A percentile compares a stretch with the other conserved stretches of the same genome.
These are phyloP conservation scores for Rubroboletus pulcherrimus DNA, from an alignment of 768 basidiomycete species.

Conservation along the genomic window DNA sequence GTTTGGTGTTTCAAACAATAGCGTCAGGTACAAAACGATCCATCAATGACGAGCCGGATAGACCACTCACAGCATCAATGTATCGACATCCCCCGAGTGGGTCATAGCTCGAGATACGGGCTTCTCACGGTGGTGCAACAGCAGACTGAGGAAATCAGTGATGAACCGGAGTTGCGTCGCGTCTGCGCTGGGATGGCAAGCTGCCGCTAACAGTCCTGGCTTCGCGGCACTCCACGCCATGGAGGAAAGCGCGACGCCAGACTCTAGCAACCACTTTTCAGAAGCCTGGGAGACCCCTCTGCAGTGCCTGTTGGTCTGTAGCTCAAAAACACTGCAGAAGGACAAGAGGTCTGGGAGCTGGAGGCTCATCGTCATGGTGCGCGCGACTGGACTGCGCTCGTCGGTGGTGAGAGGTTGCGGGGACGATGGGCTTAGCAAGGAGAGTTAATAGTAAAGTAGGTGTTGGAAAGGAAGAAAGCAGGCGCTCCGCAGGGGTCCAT, in stretches of 20 bases:
- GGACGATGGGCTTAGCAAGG: background rate
- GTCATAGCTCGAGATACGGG: slow-evolving; percentile 6
- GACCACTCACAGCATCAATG: slow-evolving; percentile 22
- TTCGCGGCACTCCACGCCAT: slow-evolving; percentile 31
- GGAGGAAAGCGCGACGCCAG: slow-evolving; percentile 19
- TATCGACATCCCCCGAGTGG: slow-evolving; percentile 7
- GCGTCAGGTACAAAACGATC: slow-evolving; percentile 3
- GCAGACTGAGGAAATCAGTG: slow-evolving; percentile 46
- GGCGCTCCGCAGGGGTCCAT: background rate
- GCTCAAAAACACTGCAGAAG: slow-evolving; percentile 23
- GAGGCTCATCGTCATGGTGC: slow-evolving; percentile 22
- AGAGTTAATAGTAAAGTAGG: slow-evolving; percentile 1
- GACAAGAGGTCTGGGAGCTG: slow-evolving; percentile 31
- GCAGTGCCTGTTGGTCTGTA: slow-evolving; percentile 30
- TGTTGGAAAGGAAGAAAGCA: slow-evolving; percentile 7
- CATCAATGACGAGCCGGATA: background rate
- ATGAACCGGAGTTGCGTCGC: slow-evolving; percentile 50
- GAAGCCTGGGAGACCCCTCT: slow-evolving; percentile 25
- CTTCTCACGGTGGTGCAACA: slow-evolving; percentile 37
- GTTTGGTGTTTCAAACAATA: background rate
- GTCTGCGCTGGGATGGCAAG: slow-evolving; percentile 59
- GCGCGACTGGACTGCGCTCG: slow-evolving; percentile 2
- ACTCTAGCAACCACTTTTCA: slow-evolving; percentile 27
- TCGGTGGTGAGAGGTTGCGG: background rate
- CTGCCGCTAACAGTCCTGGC: slow-evolving; percentile 51